A percentile compares a stretch with the other conserved stretches of the same genome.
These are phyloP conservation scores for Penicillium lividum DNA, from an alignment of 495 filamentous ascomycete genomes.

Conservation along the genomic window DNA sequence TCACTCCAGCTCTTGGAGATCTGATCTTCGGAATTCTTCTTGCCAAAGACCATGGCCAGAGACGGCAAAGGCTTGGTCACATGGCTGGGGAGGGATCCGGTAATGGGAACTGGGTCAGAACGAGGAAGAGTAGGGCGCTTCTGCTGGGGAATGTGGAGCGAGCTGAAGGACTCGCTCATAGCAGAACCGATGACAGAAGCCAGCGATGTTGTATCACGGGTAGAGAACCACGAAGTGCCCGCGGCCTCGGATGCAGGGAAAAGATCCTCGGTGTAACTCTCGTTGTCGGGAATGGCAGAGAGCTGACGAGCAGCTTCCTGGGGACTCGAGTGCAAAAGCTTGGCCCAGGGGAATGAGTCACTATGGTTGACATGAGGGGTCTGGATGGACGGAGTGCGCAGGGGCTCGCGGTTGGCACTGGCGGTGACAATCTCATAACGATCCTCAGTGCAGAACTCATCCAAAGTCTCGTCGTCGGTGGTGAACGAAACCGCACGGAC, in stretches of 20 bases:
- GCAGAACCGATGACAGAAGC: conserved; percentile 76
- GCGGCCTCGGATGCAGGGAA: conserved; percentile 77
- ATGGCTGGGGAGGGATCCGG: conserved; percentile 76
- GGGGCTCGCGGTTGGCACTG: conserved; percentile 88
- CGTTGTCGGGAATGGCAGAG: conserved; percentile 77
- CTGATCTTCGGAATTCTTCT: conserved; percentile 63
- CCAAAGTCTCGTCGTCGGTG: conserved; percentile 83
- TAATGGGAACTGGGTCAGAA: conserved; percentile 60
- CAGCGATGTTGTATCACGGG: conserved; percentile 72
- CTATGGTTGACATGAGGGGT: conserved; percentile 78
- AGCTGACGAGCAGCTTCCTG: conserved; percentile 78
- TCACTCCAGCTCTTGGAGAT: conserved; percentile 98
- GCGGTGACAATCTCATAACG: conserved; percentile 68
- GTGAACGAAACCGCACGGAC: conserved; percentile 85
- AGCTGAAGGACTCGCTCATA: conserved; percentile 68
- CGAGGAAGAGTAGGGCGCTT: conserved; percentile 41
- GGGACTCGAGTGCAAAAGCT: conserved; percentile 78
- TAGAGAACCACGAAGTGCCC: conserved; percentile 71
- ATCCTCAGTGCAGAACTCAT: conserved; percentile 91
- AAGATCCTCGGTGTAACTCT: conserved; percentile 82
- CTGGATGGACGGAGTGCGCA: conserved; percentile 92
- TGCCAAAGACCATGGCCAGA: conserved; percentile 77
- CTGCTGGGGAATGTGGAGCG: conserved; percentile 51
- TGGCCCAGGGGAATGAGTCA: conserved; percentile 93
- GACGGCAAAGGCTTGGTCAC: conserved; percentile 63